A percentile compares a stretch with the other conserved stretches of the same genome.
Evolutionary conservation across 768 basidiomycete genomes (phyloP).

Genomic region (Cystobasidiopsis lactophilus): DNA sequence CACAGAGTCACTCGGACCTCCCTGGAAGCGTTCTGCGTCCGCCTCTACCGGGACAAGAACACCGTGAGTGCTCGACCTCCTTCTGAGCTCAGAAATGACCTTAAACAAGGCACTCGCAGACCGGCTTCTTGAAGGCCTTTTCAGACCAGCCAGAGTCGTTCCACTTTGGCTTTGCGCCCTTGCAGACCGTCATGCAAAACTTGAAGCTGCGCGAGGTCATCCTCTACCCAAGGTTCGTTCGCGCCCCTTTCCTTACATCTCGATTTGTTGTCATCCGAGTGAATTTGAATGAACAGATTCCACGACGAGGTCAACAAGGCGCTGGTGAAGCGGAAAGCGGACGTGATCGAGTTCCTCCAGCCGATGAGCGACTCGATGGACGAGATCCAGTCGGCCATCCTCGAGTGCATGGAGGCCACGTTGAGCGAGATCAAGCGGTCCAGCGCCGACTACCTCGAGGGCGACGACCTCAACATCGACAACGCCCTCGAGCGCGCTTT

Average conservation of each 20-base stretch:
- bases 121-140: constrained; percentile 87
- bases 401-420: constrained; percentile 82
- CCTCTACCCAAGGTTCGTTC: constrained; percentile 60
- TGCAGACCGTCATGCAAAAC: constrained; percentile 81
- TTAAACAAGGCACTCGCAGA: constrained; percentile 20
- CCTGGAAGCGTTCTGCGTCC: constrained; percentile 77
- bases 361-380: constrained; percentile 62
- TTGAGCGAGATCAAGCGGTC: constrained; percentile 73
- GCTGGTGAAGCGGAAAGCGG: constrained; percentile 60
- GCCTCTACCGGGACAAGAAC: constrained; percentile 76
- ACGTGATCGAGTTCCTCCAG: constrained; percentile 79
- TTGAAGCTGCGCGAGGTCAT: constrained; percentile 70
- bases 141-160: constrained; percentile 93
- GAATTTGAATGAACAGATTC: constrained; percentile 37
- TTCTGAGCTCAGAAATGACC: background rate
- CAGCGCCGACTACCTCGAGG: constrained; percentile 65
- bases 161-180: constrained; percentile 69
- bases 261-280: background rate
- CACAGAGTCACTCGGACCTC: constrained; percentile 59
- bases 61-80: constrained; percentile 23
- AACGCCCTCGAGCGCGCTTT: constrained; percentile 88
- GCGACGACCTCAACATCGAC: constrained; percentile 79
- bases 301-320: constrained; percentile 67
- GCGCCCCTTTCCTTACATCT: background rate
- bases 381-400: constrained; percentile 76